phyloP scores from a whole-genome alignment of 2,329 filamentous ascomycete genomes.

The Pestalotiopsis sp. region DNA sequence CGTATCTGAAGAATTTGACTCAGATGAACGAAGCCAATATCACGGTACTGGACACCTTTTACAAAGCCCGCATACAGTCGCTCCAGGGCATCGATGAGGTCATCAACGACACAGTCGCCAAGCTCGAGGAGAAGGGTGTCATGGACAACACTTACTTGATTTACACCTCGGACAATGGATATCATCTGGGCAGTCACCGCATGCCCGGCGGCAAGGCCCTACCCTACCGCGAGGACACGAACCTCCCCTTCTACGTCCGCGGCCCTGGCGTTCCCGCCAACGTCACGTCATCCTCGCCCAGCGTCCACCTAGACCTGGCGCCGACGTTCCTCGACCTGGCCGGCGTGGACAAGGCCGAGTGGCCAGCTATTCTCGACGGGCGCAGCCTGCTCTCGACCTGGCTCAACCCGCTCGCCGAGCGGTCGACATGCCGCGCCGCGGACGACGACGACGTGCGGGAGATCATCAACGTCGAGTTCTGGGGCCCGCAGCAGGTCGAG shows the following conservation, averaged over 20 bases:
- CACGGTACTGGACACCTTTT: conserved; percentile 54
- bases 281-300: conserved; percentile 45
- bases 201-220: conserved; percentile 60
- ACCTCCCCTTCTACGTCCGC: conserved; percentile 61
- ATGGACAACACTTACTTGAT: conserved; percentile 63
- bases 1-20: conserved; percentile 41
- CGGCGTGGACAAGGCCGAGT: conserved; percentile 35
- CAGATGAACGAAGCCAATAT: conserved; percentile 46
- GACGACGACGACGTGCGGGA: conserved; percentile 12
- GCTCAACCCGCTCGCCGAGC: conserved; percentile 7
- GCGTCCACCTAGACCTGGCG: conserved; percentile 57
- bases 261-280: conserved; percentile 56
- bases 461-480: conserved; percentile 52
- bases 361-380: conserved; percentile 53
- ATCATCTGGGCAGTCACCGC: conserved; percentile 60
- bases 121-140: conserved; percentile 51
- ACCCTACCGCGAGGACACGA: conserved; percentile 60
- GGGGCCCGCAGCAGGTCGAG: conserved; percentile 36
- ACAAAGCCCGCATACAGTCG: conserved; percentile 49
- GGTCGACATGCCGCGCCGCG: conserved; percentile 14
- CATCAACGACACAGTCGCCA: conserved; percentile 45
- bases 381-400: conserved; percentile 44
- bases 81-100: conserved; percentile 58
- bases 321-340: conserved; percentile 52
- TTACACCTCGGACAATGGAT: conserved; percentile 62